Percentiles rank a stretch among this genome's conserved stretches.
Conservation (phyloP, 768 basidiomycete genomes). For the Dentipellis fragilis region DNA sequence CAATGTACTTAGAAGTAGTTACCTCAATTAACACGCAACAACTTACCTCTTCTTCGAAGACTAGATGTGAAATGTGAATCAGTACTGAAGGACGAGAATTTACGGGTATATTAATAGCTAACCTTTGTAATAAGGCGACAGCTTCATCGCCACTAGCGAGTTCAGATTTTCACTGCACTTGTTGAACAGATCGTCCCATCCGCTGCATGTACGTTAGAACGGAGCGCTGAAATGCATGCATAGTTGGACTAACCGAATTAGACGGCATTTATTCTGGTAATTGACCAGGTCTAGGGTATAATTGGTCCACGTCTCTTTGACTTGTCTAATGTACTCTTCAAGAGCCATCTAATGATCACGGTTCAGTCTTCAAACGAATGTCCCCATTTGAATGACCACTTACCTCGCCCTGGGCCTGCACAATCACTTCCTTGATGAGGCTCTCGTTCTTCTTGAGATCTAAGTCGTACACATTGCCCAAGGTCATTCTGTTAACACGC, state of each 20-base stretch:
- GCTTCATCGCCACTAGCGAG: constrained; percentile 91
- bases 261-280: constrained; percentile 96
- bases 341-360: constrained; percentile 66
- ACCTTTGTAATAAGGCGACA: constrained; percentile 98
- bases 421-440: constrained; percentile 87
- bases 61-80: constrained; percentile 26
- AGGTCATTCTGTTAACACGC: constrained; percentile 59
- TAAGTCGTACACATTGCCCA: constrained; percentile 94
- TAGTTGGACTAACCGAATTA: constrained; percentile 56
- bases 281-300: constrained; percentile 95
- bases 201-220: constrained; percentile 34
- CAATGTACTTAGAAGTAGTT: constrained; percentile 1
- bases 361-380: constrained; percentile 19
- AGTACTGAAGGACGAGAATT: not conserved
- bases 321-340: constrained; percentile 92
- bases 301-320: constrained; percentile 94
- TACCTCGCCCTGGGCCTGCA: constrained; percentile 97
- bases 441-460: constrained; percentile 91
- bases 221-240: not conserved
- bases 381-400: constrained; percentile 3
- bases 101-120: constrained; percentile 10
- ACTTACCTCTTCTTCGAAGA: constrained; percentile 78
- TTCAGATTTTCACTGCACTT: constrained; percentile 97
- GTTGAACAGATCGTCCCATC: constrained; percentile 95
- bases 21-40: not conserved